Base-by-base conservation (phyloP, 1,284 basidiomycete genomes). In the Pseudozyma tsukubaensis region DNA sequence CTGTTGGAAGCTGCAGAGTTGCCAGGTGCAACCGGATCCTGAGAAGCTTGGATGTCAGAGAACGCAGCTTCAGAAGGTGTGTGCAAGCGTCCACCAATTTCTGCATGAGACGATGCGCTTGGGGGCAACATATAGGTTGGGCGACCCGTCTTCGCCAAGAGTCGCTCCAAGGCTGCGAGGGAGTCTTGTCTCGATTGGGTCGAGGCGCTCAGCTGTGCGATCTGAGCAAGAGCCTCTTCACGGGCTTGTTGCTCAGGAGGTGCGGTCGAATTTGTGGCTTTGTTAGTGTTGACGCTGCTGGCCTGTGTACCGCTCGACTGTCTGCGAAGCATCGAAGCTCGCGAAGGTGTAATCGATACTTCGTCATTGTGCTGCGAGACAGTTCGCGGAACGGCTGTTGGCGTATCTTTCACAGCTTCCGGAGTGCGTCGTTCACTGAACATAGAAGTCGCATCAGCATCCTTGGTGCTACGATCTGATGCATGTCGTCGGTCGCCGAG, bases 181-280 rank as follows among this genome's bases (percentile, higher is more conserved):
- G 71, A 77, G 42, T 77, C 71, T 35, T 70, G 71, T 19, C 57
- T 54, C 8, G 56, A 43, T 4, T 58, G 39, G 10, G 63, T 50
- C 19, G 42, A n/a, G 4, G 65, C 54, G 12, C 55, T 59, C 12
- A 77, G 62, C 57, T 68, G 64, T 18, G 75, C 75, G 19, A 74
- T 77, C 63, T 77, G 75, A 0, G 63, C 48, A n/a, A 77, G 64
- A 6, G 71, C 75, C 36, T 74, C 71, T 4, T 70, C 56, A 3
- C 59, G 59, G 13, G 75, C 75, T 18, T 43, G 49, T 35, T 77
- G 59, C 50, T 77, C 75, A 3, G 67, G 66, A 9, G 56, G 45
- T 10, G 10, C 19, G 13, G 56, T 21, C n/a, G 57, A 52, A 1
- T 39, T 44, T 5, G 54, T 12, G 4, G 53, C 11, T 29, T 43